Evolutionary conservation across 495 filamentous ascomycete genomes (phyloP).

Genomic region (Aspergillus sparsus): DNA sequence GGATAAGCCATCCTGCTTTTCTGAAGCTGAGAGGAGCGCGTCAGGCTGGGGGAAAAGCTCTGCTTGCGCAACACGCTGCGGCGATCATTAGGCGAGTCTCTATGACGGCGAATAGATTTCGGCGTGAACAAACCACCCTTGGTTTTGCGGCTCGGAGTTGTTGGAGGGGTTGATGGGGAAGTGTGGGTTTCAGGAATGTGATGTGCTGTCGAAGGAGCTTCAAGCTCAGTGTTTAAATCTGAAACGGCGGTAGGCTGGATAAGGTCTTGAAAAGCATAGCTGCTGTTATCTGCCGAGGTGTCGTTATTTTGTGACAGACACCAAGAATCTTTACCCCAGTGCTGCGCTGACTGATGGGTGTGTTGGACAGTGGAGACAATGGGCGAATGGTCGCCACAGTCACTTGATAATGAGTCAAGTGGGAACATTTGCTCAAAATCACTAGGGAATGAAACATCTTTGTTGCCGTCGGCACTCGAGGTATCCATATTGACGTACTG

Average conservation of each 20-base stretch:
- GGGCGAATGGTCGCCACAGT: slow-evolving; percentile 50
- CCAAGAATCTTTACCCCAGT: slow-evolving; percentile 44
- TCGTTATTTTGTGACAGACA: slow-evolving; percentile 39
- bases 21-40: slow-evolving; percentile 40
- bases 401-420: slow-evolving; percentile 44
- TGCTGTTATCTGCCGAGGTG: slow-evolving; percentile 29
- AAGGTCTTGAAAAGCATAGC: slow-evolving; percentile 42
- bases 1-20: slow-evolving; percentile 49
- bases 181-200: slow-evolving; percentile 22
- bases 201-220: slow-evolving; percentile 29
- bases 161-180: slow-evolving; percentile 48
- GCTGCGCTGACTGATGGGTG: slow-evolving; percentile 40
- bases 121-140: slow-evolving; percentile 44
- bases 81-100: slow-evolving; percentile 43
- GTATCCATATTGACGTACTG: slow-evolving; percentile 54
- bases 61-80: slow-evolving; percentile 43
- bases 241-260: slow-evolving; percentile 45
- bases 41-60: slow-evolving; percentile 46
- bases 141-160: slow-evolving; percentile 43
- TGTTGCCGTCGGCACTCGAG: slow-evolving; percentile 42
- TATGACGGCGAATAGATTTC: slow-evolving; percentile 45
- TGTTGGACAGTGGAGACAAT: slow-evolving; percentile 39
- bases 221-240: slow-evolving; percentile 37
- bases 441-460: slow-evolving; percentile 45
- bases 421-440: slow-evolving; percentile 49